phyloP scores from a whole-genome alignment of 2,329 filamentous ascomycete species.

The Colletotrichum aenigma region DNA sequence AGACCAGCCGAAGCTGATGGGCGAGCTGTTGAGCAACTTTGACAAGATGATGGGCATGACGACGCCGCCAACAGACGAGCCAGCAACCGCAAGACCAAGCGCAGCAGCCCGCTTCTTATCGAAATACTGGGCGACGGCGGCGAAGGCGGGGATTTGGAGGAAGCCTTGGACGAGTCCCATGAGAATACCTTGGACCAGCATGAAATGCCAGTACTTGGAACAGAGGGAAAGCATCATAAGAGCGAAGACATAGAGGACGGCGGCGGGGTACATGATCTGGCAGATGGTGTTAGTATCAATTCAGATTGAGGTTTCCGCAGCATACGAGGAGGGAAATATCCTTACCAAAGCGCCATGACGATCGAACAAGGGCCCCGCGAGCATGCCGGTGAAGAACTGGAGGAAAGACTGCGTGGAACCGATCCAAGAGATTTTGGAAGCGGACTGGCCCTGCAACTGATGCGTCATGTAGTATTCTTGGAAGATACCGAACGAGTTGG shows the following conservation, averaged over 20 bases:
- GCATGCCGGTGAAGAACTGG: slow-evolving; percentile 28
- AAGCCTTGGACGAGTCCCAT: slow-evolving; percentile 44
- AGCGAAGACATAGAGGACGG: slow-evolving; percentile 34
- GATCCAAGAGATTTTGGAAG: slow-evolving; percentile 39
- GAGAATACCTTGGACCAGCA: slow-evolving; percentile 53
- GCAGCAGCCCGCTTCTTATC: slow-evolving; percentile 48
- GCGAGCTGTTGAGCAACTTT: slow-evolving; percentile 48
- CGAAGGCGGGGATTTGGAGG: slow-evolving; percentile 47
- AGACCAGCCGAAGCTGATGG: slow-evolving; percentile 55
- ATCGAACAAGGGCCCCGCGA: slow-evolving; percentile 39
- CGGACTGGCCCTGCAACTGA: slow-evolving; percentile 27
- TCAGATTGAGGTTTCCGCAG: not conserved
- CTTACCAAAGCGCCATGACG: slow-evolving; percentile 40
- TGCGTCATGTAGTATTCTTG: slow-evolving; percentile 35
- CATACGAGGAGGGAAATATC: not conserved
- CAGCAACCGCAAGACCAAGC: slow-evolving; percentile 48
- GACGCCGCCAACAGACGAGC: slow-evolving; percentile 56
- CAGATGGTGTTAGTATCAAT: not conserved
- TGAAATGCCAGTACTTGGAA: slow-evolving; percentile 53
- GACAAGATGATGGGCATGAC: slow-evolving; percentile 53
- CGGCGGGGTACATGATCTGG: slow-evolving; percentile 31
- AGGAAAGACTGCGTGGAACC: slow-evolving; percentile 34
- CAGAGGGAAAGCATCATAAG: slow-evolving; percentile 50
- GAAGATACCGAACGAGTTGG: slow-evolving; percentile 42
- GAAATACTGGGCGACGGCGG: slow-evolving; percentile 51